Percentiles rank a stretch among this genome's conserved stretches.
Conservation (phyloP, 1,139 yeast species). For the Saccharomyces hybrid region DNA sequence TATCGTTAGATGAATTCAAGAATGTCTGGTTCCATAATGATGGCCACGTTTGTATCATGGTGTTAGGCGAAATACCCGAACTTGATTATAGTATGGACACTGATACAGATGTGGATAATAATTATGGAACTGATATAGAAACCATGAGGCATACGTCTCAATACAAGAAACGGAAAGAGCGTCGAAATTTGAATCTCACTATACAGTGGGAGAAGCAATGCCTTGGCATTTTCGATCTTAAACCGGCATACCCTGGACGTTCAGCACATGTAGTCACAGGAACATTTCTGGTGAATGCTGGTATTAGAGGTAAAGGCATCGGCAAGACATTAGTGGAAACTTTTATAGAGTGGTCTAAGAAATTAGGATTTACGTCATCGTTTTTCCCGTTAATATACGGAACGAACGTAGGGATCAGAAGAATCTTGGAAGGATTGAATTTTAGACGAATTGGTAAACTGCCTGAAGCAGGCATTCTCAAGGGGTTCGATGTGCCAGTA, state of each 20-base stretch:
- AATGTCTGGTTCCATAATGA: constrained; percentile 70
- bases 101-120: constrained; percentile 11
- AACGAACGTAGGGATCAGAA: constrained; percentile 72
- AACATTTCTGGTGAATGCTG: constrained; percentile 81
- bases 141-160: constrained; percentile 27
- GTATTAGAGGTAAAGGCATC: constrained; percentile 86
- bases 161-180: constrained; percentile 24
- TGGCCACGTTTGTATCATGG: constrained; percentile 79
- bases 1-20: constrained; percentile 65
- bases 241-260: constrained; percentile 88
- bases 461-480: constrained; percentile 77
- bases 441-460: constrained; percentile 73
- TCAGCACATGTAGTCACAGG: constrained; percentile 92
- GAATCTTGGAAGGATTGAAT: constrained; percentile 70
- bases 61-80: constrained; percentile 61
- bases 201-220: constrained; percentile 88
- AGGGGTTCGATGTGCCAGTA: constrained; percentile 75
- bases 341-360: constrained; percentile 83
- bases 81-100: constrained; percentile 38
- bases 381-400: constrained; percentile 84
- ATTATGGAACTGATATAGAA: constrained; percentile 18
- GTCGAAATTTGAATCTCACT: constrained; percentile 25
- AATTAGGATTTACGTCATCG: constrained; percentile 75
- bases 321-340: constrained; percentile 81
- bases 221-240: constrained; percentile 73